Base-by-base conservation (phyloP, 345 rosid species). In the Firmiana major region DNA sequence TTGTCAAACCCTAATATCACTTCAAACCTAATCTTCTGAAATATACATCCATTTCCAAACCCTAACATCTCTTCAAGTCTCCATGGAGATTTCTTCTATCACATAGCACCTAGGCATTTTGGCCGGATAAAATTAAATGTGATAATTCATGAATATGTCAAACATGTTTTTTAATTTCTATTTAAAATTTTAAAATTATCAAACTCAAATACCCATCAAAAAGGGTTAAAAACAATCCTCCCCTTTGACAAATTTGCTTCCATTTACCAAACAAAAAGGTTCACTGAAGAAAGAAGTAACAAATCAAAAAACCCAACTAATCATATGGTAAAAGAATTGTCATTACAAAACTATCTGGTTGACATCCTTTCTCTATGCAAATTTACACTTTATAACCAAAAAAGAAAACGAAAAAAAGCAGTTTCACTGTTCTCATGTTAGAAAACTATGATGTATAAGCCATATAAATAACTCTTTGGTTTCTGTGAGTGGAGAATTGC, bases 401-500 rank as follows among this genome's bases (percentile, higher is more conserved):
- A 49, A 49, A 51, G 1, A 12, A 48, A 12, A 11, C 11, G 15
- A 22, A 24, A 40, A 54, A 45, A 46, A 11, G 58, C 54, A 53
- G 77, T 72, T 73, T 54, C 26, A 38, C 66, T 54, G 38, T 43
- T 40, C 10, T 57, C 48, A 36, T 40, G 75, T 75, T 63, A 9
- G 8, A 81, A 75, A 51, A 78, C 34, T 76, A 62, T 71, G 59
- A 38, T 3, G 79, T 84, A 77, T 83, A 74, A 73, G 34, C 31
- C 43, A 79, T 83, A 81, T 77, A 76, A 54, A 46, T 67, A 43
- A 16, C 59, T 78, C 79, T 81, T 74, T 59, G 48, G 57, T 67
- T 34, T 79, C 85, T 84, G 78, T 79, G 67, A 81, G 72, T 63
- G 67, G 64, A 31, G 42, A 70, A 54, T 42, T 77, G 49, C 84